Evolutionary conservation across 1,139 yeast genomes (phyloP).

Genomic region (Diutina neorugosa): DNA sequence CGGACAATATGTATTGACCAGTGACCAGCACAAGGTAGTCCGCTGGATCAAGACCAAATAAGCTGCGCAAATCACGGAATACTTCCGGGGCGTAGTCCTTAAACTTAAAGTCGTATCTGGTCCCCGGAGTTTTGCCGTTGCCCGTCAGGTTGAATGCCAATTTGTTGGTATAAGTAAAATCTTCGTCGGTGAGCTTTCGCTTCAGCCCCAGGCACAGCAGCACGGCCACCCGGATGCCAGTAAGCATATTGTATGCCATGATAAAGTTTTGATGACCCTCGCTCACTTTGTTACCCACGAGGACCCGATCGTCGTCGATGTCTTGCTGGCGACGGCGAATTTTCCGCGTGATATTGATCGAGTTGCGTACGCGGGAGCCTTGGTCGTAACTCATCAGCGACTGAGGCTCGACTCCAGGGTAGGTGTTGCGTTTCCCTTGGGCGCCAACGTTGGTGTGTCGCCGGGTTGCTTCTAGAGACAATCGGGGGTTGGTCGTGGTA

Average conservation of each 20-base stretch:
- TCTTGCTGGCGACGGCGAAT: background rate
- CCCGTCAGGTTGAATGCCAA: slow-evolving; percentile 82
- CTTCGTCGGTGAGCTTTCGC: slow-evolving; percentile 56
- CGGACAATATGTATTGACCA: slow-evolving; percentile 84
- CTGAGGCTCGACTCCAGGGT: background rate
- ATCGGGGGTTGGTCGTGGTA: background rate
- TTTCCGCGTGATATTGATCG: background rate
- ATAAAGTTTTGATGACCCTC: slow-evolving; percentile 92
- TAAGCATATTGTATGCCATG: slow-evolving; percentile 92
- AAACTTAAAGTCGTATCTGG: slow-evolving; percentile 91
- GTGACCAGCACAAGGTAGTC: slow-evolving; percentile 89
- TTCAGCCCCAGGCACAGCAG: slow-evolving; percentile 83
- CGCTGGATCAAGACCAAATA: slow-evolving; percentile 88
- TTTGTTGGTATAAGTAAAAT: slow-evolving; percentile 63
- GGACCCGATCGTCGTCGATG: slow-evolving; percentile 48
- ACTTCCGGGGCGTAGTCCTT: slow-evolving; percentile 96
- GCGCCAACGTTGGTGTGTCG: background rate
- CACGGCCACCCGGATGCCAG: slow-evolving; percentile 93
- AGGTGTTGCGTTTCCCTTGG: background rate
- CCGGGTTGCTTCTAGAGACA: background rate
- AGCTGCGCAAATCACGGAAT: slow-evolving; percentile 67
- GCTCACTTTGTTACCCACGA: slow-evolving; percentile 72
- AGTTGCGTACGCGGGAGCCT: background rate
- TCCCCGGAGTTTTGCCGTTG: slow-evolving; percentile 80
- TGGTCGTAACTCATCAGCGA: background rate